Percentiles rank a stretch among this genome's conserved stretches.
Conservation (phyloP, 2,329 filamentous ascomycete species). For the Arthroderma sp. region DNA sequence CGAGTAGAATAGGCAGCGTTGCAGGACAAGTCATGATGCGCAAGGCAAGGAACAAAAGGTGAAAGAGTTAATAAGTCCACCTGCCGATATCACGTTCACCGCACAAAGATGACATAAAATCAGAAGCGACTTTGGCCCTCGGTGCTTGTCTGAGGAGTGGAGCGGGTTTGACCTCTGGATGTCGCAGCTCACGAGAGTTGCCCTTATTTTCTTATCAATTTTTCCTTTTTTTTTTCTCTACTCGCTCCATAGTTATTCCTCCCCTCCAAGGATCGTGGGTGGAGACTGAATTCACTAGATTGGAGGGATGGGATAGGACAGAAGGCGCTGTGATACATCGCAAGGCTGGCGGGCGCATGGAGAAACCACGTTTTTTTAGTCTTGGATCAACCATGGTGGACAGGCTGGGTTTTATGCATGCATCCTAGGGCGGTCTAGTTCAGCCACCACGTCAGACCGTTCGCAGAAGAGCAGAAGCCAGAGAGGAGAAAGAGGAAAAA, state of each 20-base stretch:
- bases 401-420: not conserved
- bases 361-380: slow-evolving; percentile 3
- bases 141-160: slow-evolving; percentile 1
- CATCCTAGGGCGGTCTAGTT: not conserved
- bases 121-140: not conserved
- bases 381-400: too few relatives aligned
- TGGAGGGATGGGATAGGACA: not conserved
- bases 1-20: not conserved
- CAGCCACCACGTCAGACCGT: not conserved
- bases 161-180: not conserved
- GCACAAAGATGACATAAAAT: not conserved
- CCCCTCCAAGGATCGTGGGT: not conserved
- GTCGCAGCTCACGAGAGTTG: not conserved
- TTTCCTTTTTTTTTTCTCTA: not conserved
- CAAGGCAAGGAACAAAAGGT: not conserved
- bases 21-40: not conserved
- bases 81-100: not conserved
- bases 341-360: slow-evolving; percentile 3
- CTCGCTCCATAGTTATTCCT: not conserved
- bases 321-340: not conserved
- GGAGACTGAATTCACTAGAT: not conserved
- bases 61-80: not conserved
- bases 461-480: not conserved
- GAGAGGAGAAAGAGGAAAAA: not conserved
- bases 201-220: not conserved